These are phyloP conservation scores for Elaeis oleifera DNA, from an alignment of 202 grass and related monocot genomes.

Conservation along the genomic window DNA sequence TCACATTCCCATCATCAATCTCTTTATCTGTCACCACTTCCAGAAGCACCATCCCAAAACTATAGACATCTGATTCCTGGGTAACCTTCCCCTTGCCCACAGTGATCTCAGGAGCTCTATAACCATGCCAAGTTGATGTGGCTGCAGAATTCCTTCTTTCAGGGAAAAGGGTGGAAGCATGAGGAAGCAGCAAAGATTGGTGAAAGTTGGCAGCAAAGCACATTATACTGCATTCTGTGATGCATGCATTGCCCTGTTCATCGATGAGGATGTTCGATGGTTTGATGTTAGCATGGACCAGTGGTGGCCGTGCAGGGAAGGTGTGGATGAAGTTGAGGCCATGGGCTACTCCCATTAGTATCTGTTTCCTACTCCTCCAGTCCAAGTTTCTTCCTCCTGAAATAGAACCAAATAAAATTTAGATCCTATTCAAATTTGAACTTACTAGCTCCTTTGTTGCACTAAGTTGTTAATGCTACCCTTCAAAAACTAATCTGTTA, in stretches of 20 bases:
- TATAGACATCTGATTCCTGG: slow-evolving; percentile 66
- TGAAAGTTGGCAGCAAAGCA: slow-evolving; percentile 37
- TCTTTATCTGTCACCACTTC: slow-evolving; percentile 41
- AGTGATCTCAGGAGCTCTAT: slow-evolving; percentile 55
- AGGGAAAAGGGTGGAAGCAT: slow-evolving; percentile 15
- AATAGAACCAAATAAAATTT: background rate
- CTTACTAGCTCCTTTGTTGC: too few species aligned
- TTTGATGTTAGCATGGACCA: slow-evolving; percentile 70
- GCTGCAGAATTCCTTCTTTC: slow-evolving; percentile 13
- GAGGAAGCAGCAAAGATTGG: slow-evolving; percentile 9
- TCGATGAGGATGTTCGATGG: slow-evolving; percentile 71
- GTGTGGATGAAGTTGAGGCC: slow-evolving; percentile 63
- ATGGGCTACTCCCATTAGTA: slow-evolving; percentile 39
- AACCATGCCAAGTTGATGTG: slow-evolving; percentile 30
- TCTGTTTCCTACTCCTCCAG: slow-evolving; percentile 40
- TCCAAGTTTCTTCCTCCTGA: slow-evolving; percentile 28
- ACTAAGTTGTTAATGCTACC: too few species aligned
- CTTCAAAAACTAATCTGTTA: too few species aligned
- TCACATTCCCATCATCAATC: slow-evolving; percentile 21
- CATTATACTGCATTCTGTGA: slow-evolving; percentile 66
- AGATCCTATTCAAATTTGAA: background rate
- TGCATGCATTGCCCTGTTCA: slow-evolving; percentile 49
- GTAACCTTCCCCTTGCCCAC: slow-evolving; percentile 17
- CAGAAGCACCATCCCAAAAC: slow-evolving; percentile 63
- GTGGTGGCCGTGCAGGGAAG: slow-evolving; percentile 32